Conservation (phyloP, 2,329 filamentous ascomycete genomes). For the Aaosphaeria arxii region DNA sequence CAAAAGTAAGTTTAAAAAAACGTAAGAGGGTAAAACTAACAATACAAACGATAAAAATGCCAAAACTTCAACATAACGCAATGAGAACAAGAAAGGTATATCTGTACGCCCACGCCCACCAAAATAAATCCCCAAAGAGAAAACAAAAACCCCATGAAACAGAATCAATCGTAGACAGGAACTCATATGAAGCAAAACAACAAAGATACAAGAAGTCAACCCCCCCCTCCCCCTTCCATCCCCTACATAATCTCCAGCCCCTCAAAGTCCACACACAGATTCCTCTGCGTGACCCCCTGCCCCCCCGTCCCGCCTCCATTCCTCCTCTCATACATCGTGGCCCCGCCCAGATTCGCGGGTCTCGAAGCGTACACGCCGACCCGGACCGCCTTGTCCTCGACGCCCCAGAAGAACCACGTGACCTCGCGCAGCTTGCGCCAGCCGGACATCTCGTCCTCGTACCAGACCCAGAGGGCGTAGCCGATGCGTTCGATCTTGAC, state of each 20-base stretch:
- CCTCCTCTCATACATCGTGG: conserved; percentile 31
- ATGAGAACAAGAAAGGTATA: too few relatives aligned
- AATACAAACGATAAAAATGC: too few relatives aligned
- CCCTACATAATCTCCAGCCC: conserved; percentile 38
- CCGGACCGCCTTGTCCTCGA: conserved; percentile 57
- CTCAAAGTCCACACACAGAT: conserved; percentile 41
- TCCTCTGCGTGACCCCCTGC: conserved; percentile 23
- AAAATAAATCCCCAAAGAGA: too few relatives aligned
- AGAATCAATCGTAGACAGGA: too few relatives aligned
- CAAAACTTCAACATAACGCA: too few relatives aligned
- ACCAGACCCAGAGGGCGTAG: conserved; percentile 57
- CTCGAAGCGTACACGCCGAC: conserved; percentile 59
- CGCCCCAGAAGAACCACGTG: conserved; percentile 61
- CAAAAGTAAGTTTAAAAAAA: too few relatives aligned
- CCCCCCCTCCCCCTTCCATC: neutral
- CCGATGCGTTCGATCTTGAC: conserved; percentile 58
- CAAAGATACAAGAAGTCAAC: too few relatives aligned
- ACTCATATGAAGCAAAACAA: too few relatives aligned
- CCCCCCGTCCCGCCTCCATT: conserved; percentile 23
- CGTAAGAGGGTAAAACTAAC: too few relatives aligned
- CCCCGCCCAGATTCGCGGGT: conserved; percentile 46
- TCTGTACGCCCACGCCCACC: too few relatives aligned
- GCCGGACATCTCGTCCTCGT: conserved; percentile 42
- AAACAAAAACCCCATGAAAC: too few relatives aligned
- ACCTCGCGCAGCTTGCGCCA: conserved; percentile 61